Evolutionary conservation across 2,329 filamentous ascomycete species (phyloP).

Genomic region (Fusarium luffae): DNA sequence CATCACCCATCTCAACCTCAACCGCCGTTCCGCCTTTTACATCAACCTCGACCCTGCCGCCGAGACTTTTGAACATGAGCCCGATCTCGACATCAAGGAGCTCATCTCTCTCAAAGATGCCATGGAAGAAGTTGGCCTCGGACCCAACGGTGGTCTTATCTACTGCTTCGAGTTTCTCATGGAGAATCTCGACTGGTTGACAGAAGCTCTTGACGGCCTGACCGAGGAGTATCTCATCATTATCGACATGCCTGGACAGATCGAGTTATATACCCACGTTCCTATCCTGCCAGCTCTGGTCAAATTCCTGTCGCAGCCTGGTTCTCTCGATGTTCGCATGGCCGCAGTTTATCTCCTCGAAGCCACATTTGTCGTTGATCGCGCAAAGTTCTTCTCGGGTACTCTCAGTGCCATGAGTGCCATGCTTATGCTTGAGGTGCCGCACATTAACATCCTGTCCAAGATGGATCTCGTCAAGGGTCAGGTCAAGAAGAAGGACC

Average conservation of each 20-base stretch:
- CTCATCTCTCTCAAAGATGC: slow-evolving; percentile 94
- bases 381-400: slow-evolving; percentile 96
- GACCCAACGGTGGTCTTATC: slow-evolving; percentile 91
- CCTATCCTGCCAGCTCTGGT: slow-evolving; percentile 89
- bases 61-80: slow-evolving; percentile 89
- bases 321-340: slow-evolving; percentile 87
- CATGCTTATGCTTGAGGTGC: slow-evolving; percentile 98
- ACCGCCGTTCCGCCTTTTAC: slow-evolving; percentile 94
- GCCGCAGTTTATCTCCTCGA: slow-evolving; percentile 96
- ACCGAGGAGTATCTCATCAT: slow-evolving; percentile 97
- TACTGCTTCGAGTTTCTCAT: slow-evolving; percentile 98
- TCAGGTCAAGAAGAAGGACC: slow-evolving; percentile 84
- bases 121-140: slow-evolving; percentile 93
- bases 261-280: slow-evolving; percentile 97
- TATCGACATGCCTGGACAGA: slow-evolving; percentile 98
- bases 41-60: slow-evolving; percentile 98
- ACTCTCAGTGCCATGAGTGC: slow-evolving; percentile 97
- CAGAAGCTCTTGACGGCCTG: slow-evolving; percentile 82
- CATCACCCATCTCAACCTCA: slow-evolving; percentile 91
- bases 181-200: slow-evolving; percentile 92
- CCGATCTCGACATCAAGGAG: slow-evolving; percentile 95
- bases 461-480: slow-evolving; percentile 98
- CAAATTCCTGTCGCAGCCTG: slow-evolving; percentile 80
- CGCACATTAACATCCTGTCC: slow-evolving; percentile 93
- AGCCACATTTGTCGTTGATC: slow-evolving; percentile 93